Conservation (phyloP, 192 early-diverging fungal genomes). For the Umbelopsis sp. region DNA sequence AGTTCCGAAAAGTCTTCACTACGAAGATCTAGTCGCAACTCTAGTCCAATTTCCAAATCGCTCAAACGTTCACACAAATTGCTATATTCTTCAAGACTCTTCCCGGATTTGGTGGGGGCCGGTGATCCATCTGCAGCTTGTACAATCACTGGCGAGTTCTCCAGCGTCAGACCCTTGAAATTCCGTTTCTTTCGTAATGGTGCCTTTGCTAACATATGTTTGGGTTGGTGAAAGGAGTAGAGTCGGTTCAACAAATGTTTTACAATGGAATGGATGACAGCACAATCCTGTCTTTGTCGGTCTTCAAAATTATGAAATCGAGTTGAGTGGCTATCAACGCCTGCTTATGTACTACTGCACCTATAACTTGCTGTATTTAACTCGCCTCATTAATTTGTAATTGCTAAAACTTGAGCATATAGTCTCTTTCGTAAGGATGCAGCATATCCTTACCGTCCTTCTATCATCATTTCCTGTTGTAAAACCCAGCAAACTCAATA, state of each 20-base stretch:
- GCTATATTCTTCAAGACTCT: slow-evolving; percentile 31
- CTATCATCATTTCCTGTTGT: no score
- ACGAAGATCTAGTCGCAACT: slow-evolving; percentile 76
- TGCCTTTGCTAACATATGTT: slow-evolving; percentile 18
- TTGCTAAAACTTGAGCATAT: no score
- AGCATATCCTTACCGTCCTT: no score
- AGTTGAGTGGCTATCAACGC: neutral
- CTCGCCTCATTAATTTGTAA: no score
- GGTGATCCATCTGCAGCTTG: slow-evolving; percentile 31
- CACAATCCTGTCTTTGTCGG: neutral
- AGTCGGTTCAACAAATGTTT: neutral
- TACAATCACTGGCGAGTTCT: slow-evolving; percentile 41
- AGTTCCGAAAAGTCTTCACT: slow-evolving; percentile 80
- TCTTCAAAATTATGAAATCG: slow-evolving; percentile 16
- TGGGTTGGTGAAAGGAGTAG: neutral
- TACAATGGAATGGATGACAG: slow-evolving; percentile 14
- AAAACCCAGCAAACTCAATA: no score
- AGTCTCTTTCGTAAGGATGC: no score
- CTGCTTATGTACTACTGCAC: no score
- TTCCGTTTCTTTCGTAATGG: slow-evolving; percentile 54
- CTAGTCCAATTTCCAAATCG: slow-evolving; percentile 71
- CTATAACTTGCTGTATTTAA: no score
- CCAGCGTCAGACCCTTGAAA: slow-evolving; percentile 52
- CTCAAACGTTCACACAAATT: slow-evolving; percentile 47
- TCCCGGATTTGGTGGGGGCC: slow-evolving; percentile 31